phyloP scores from a whole-genome alignment of 305 asterid species.

The Solanum hybrid region DNA sequence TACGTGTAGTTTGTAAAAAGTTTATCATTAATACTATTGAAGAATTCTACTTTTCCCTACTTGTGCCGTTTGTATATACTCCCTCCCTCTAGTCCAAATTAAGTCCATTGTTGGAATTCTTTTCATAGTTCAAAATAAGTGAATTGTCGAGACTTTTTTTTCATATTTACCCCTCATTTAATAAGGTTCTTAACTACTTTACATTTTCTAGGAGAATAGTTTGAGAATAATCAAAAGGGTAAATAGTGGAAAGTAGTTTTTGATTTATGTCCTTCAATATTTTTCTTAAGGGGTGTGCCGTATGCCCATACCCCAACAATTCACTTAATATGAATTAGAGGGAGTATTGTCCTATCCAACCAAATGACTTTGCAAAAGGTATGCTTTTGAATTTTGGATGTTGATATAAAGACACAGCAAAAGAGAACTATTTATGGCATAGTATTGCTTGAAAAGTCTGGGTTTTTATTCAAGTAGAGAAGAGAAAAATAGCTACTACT shows the following conservation, averaged over 20 bases:
- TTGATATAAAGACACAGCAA: neutral
- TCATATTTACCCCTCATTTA: neutral
- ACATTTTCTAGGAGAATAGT: neutral
- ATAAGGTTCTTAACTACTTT: neutral
- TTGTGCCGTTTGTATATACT: neutral
- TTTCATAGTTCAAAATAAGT: neutral
- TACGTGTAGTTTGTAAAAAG: neutral
- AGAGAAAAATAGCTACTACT: no score
- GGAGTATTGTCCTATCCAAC: neutral
- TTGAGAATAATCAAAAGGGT: neutral
- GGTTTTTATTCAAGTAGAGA: neutral
- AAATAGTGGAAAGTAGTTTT: neutral
- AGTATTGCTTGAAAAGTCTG: neutral
- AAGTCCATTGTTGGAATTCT: neutral
- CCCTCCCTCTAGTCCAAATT: neutral
- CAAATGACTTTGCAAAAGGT: neutral
- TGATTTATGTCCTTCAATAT: neutral
- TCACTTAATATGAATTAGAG: neutral
- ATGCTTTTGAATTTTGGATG: neutral
- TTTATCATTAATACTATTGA: neutral
- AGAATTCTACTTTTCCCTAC: neutral
- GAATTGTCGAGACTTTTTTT: neutral
- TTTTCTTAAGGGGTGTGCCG: neutral
- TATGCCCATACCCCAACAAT: neutral
- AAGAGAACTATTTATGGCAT: neutral